phyloP scores from a whole-genome alignment of 352 stramenopile genomes.

The Saprolegnia diclina region DNA sequence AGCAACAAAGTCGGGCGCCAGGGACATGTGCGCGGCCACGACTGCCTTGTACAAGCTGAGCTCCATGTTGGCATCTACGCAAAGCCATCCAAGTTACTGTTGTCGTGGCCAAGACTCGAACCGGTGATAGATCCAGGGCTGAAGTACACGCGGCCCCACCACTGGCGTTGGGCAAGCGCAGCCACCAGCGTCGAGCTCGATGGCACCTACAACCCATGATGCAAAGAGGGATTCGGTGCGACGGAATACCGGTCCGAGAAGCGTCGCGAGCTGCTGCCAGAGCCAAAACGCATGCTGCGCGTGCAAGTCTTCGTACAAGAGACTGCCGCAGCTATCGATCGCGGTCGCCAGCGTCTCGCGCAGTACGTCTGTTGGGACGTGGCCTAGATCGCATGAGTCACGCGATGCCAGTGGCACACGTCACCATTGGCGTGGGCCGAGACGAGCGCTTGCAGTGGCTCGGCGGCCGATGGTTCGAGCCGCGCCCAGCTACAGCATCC shows the following conservation, averaged over 20 bases:
- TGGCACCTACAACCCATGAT: conserved; percentile 27
- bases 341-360: conserved; percentile 39
- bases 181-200: background rate
- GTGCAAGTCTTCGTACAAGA: conserved; percentile 43
- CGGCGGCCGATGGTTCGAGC: conserved; percentile 12
- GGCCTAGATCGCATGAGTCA: conserved; percentile 36
- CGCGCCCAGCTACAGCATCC: conserved; percentile 39
- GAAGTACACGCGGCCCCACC: conserved; percentile 67
- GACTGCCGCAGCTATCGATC: conserved; percentile 51
- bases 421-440: conserved; percentile 18
- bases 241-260: conserved; percentile 39
- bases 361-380: conserved; percentile 36
- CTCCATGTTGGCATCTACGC: background rate
- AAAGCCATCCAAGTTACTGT: background rate
- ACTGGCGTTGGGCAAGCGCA: conserved; percentile 31
- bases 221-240: background rate
- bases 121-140: conserved; percentile 11
- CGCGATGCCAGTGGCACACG: conserved; percentile 40
- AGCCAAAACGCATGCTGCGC: conserved; percentile 34
- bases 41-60: background rate
- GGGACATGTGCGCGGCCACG: background rate
- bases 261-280: conserved; percentile 52
- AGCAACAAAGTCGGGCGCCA: background rate
- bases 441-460: conserved; percentile 1
- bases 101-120: background rate